Conservation (phyloP, 2,329 filamentous ascomycete genomes). For the Phoma sp. region DNA sequence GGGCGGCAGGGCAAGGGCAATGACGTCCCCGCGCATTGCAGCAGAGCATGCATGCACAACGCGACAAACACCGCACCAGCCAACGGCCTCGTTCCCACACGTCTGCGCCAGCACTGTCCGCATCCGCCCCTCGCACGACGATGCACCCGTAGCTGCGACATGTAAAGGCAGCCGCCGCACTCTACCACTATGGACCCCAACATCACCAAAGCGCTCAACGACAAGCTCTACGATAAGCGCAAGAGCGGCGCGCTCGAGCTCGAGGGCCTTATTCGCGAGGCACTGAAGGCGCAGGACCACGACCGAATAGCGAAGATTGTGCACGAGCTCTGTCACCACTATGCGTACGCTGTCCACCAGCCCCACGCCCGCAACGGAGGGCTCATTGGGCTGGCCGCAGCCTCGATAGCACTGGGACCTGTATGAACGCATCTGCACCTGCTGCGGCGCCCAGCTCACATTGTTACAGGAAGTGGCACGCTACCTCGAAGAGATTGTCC, state of each 20-base stretch:
- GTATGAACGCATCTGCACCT: constrained; percentile 61
- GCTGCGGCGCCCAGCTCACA: constrained; percentile 18
- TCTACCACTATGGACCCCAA: constrained; percentile 74
- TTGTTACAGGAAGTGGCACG: constrained; percentile 78
- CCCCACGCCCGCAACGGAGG: constrained; percentile 96
- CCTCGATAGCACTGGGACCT: constrained; percentile 90
- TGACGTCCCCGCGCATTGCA: constrained; percentile 10
- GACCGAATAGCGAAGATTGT: constrained; percentile 85
- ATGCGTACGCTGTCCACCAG: constrained; percentile 95
- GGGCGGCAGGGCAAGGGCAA: constrained; percentile 11
- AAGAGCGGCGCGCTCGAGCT: constrained; percentile 96
- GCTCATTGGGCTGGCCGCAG: constrained; percentile 91
- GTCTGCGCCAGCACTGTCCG: constrained; percentile 3
- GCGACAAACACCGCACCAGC: constrained; percentile 9
- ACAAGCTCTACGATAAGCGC: constrained; percentile 98
- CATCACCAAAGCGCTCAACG: constrained; percentile 89
- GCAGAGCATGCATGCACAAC: constrained; percentile 10
- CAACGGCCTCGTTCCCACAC: constrained; percentile 1
- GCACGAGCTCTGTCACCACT: constrained; percentile 95
- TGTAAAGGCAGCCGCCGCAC: constrained; percentile 32
- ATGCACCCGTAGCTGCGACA: constrained; percentile 24
- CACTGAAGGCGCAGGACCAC: constrained; percentile 76
- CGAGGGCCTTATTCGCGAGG: constrained; percentile 87
- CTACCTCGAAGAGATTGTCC: constrained; percentile 92
- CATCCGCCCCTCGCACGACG: neutral